Base-by-base conservation (phyloP, 2,329 filamentous ascomycete genomes). In the Xylaria hypoxylon region DNA sequence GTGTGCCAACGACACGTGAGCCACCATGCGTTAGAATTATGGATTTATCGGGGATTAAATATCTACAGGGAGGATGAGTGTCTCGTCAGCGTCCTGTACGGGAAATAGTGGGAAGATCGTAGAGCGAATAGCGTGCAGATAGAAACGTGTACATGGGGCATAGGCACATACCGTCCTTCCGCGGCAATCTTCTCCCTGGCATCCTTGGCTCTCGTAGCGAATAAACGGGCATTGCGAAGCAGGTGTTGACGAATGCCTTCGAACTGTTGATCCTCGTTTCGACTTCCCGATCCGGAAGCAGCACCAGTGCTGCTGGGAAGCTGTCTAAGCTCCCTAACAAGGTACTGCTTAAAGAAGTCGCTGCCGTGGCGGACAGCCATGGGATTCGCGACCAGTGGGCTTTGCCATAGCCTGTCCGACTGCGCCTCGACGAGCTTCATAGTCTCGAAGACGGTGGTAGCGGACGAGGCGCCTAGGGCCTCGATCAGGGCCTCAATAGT, bases 281-380 rank as follows among this genome's bases (percentile, higher is more conserved):
- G 75, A 67, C 73, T 75, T 62, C 70, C 73, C 62, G 70, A 72
- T 59, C 71, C 72, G 65, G 59, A 64, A 22, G 44, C 62, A 57
- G 58, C 58, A 67, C 70, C 70, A 66, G 70, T 71, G 65, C 71
- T 70, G 59, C 72, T 70, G 57, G 81, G 80, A 71, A 85, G 84
- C 81, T 86, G 83, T 80, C 86, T 86, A 77, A 90, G 84, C 70
- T 86, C 93, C 63, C 90, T 89, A 75, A 97, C 91, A 73, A 99
- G 88, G 80, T 97, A 98, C 77, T 95, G 91, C 78, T 96, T 92
- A 84, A 99, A 98, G 65, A 98, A 89, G 79, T 97, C 94, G 67
- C 94, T 97, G 74, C 96, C 96, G 62, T 96, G 96, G 55, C 92
- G 94, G 17, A 98, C 88, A 4, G 94, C 95, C 63, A 98, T 92